Base-by-base conservation (phyloP, 768 basidiomycete genomes). In the Mycena venus region DNA sequence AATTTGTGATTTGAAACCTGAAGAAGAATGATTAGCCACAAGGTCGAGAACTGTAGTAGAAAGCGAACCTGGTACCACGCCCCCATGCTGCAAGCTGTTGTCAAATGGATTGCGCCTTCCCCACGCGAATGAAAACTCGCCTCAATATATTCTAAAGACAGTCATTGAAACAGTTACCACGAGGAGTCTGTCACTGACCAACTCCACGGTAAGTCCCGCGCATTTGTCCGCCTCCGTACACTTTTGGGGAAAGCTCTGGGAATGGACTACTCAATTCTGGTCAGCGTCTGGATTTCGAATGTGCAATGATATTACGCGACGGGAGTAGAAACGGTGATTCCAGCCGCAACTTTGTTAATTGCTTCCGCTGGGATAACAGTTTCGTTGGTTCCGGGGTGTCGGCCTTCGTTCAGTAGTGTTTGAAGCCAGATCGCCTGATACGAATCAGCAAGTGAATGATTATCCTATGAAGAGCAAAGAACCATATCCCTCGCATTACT, bases 151-250 rank as follows among this genome's bases (percentile, higher is more conserved):
- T 71, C 53, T 61, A 38, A 40, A 12, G 32, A 34, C 15, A 10
- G 25, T 53, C 10, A 47, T 31, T 40, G 5, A 34, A 42, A 23
- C 10, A 32, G 38, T 8, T 27, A 7, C n/a, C 10, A 23, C 19
- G 5, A 19, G 23, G 51, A 23, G 40, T 17, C 10, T 21, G 23
- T 21, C 19, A 23, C 68, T 25, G 42, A 79, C 77, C 78, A 53
- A 77, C 70, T 0, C 77, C 76, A 19, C 75, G 66, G 56, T 79
- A 80, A 3, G 70, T 77, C 1, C 63, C 60, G 5, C 76, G 74
- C 23, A n/a, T 17, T 36, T 77, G 78, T 2, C 76, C 80, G 0
- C 78, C 78, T 19, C 80, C 79, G 60, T 81, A 81, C 2, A 81
- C 80, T 6, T 66, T 14, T 3, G 79, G 78, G 1, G 79, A 79